Conservation (phyloP, 2,329 filamentous ascomycete genomes). For the Akanthomyces uredinophilus region DNA sequence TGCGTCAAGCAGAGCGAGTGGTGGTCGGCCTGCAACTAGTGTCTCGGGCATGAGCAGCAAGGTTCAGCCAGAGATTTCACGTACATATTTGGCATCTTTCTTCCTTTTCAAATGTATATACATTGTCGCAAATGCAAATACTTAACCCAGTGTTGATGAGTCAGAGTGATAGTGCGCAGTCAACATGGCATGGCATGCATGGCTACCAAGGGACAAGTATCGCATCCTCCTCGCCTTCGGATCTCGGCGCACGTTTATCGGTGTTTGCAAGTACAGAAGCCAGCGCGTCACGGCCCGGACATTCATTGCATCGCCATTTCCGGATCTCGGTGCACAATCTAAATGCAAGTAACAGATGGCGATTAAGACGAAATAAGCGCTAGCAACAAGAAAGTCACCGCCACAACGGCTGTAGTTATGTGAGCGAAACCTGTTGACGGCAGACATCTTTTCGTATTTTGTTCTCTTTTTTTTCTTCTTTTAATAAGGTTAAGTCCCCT, state of each 20-base stretch:
- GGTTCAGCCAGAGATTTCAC: neutral
- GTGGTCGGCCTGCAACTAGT: conserved; percentile 21
- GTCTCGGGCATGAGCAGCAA: neutral
- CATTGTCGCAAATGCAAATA: neutral
- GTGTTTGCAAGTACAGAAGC: no score
- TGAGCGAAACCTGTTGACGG: no score
- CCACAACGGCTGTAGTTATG: no score
- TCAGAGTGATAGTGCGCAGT: neutral
- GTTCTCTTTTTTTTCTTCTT: neutral
- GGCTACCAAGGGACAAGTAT: no score
- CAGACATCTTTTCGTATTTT: neutral
- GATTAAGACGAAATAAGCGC: no score
- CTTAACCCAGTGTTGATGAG: neutral
- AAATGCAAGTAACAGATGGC: no score
- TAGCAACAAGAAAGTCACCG: no score
- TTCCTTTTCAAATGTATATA: neutral
- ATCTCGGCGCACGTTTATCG: no score
- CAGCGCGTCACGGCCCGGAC: no score
- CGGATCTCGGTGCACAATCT: no score
- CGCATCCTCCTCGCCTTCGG: no score
- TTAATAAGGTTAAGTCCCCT: neutral
- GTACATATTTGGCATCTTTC: conserved; percentile 1
- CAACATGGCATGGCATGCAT: neutral
- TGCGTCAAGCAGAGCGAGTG: conserved; percentile 19
- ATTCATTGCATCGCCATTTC: no score